These are phyloP conservation scores for Monilinia fructicola DNA, from an alignment of 2,329 filamentous ascomycete genomes.

Conservation along the genomic window DNA sequence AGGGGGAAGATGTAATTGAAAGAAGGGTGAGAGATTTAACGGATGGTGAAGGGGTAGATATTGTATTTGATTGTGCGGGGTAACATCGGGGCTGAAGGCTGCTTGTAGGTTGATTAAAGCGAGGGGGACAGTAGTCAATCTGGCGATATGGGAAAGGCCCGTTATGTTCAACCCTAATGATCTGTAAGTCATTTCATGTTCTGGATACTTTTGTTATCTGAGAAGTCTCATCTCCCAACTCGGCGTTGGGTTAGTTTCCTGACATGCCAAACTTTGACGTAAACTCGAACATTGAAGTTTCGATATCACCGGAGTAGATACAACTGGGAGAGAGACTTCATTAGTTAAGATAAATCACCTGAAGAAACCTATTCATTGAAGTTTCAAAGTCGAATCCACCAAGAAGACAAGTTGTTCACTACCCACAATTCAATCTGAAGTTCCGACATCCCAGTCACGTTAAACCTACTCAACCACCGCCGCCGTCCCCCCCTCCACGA, in stretches of 20 bases:
- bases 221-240: background rate
- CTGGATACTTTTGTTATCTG: background rate
- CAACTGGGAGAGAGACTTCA: too few species aligned
- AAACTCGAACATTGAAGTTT: too few species aligned
- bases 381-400: too few species aligned
- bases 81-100: constrained; percentile 47
- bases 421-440: too few species aligned
- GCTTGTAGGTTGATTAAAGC: constrained; percentile 52
- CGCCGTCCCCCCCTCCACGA: too few species aligned
- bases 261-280: too few species aligned
- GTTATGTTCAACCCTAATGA: constrained; percentile 55
- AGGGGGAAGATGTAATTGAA: constrained; percentile 53
- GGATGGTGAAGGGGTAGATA: constrained; percentile 52
- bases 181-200: constrained; percentile 37
- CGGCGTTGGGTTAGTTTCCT: too few species aligned
- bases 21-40: constrained; percentile 49
- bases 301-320: too few species aligned
- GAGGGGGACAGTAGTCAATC: constrained; percentile 59
- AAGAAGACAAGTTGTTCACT: too few species aligned
- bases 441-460: background rate
- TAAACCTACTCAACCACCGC: too few species aligned
- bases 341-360: too few species aligned
- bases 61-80: constrained; percentile 64
- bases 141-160: constrained; percentile 62
- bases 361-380: too few species aligned